Base-by-base conservation (phyloP, 345 rosid species). In the Zanthoxylum bungeanum region DNA sequence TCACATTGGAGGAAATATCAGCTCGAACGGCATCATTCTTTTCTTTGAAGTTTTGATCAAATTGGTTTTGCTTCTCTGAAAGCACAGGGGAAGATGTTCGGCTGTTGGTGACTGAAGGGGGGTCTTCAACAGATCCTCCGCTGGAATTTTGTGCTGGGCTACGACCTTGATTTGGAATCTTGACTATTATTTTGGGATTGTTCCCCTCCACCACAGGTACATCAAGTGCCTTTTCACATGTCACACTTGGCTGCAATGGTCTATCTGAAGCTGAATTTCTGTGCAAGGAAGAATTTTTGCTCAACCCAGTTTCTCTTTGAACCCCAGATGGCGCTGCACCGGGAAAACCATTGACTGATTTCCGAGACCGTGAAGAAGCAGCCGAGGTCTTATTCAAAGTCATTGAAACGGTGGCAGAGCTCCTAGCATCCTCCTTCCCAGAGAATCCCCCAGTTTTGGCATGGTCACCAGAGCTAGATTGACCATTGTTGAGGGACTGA, bases 401-500 rank as follows among this genome's bases (percentile, higher is more conserved):
- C 69, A 68, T 70, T 3, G 91, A 89, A 79, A 85, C 90, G 55
- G 92, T 80, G 46, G 82, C 79, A 19, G 88, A 81, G 76, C 91
- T 85, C 80, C 86, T 85, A 24, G 82, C 82, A 44, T 91, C 94
- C 69, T 89, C 97, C 83, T 87, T 89, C 10, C 78, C 81, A 21
- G 85, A 79, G 71, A 76, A 60, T 9, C 83, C 91, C 39, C 81
- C 87, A 25, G 85, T 69, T 78, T 85, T 89, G 30, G 76, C 85
- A 81, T 82, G 91, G 60, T 89, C 95, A 66, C 93, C 81, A 1
- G 95, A 86, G 71, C 80, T 85, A 56, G 91, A 85, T 46, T 85
- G 97, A 74, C 90, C 86, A 62, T 88, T 91, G 81, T 87, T 91
- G 66, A 86, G 91, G 46, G 97, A 91, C 69, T 83, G 94, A 80